Percentiles rank a stretch among this genome's conserved stretches.
Conservation (phyloP, 2,329 filamentous ascomycete species). For the Elsinoe batatas region DNA sequence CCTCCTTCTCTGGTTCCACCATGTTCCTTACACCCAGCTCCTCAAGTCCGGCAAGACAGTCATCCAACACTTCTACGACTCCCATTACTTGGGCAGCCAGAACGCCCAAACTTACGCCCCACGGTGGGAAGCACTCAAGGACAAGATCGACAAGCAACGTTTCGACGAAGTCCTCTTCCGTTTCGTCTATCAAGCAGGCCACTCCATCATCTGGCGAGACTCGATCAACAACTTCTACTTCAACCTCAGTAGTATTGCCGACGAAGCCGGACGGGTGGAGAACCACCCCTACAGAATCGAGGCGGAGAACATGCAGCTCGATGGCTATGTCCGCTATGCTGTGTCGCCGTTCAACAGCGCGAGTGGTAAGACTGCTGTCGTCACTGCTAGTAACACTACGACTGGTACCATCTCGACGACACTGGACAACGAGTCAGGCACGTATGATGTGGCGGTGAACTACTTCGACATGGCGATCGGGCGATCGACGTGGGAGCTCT, state of each 20-base stretch:
- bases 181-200: constrained; percentile 56
- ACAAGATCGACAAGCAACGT: constrained; percentile 50
- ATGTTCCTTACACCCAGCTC: constrained; percentile 55
- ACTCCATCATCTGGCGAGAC: constrained; percentile 62
- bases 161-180: constrained; percentile 50
- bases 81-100: constrained; percentile 51
- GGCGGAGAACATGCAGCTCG: constrained; percentile 54
- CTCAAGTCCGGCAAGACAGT: constrained; percentile 57
- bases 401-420: constrained; percentile 40
- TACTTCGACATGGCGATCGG: constrained; percentile 57
- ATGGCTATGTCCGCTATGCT: constrained; percentile 45
- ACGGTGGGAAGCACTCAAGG: constrained; percentile 46
- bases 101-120: constrained; percentile 49
- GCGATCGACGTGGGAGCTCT: constrained; percentile 45
- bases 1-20: constrained; percentile 64
- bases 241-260: constrained; percentile 51
- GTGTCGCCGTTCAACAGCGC: constrained; percentile 53
- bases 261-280: constrained; percentile 46
- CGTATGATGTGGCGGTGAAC: constrained; percentile 55
- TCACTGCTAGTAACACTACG: constrained; percentile 45
- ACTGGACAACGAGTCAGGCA: constrained; percentile 42
- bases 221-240: constrained; percentile 55
- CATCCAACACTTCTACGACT: constrained; percentile 57
- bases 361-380: constrained; percentile 45
- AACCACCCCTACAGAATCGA: constrained; percentile 58